Base-by-base conservation (phyloP, 1,139 yeast species). In the Diutina scorzettiae region DNA sequence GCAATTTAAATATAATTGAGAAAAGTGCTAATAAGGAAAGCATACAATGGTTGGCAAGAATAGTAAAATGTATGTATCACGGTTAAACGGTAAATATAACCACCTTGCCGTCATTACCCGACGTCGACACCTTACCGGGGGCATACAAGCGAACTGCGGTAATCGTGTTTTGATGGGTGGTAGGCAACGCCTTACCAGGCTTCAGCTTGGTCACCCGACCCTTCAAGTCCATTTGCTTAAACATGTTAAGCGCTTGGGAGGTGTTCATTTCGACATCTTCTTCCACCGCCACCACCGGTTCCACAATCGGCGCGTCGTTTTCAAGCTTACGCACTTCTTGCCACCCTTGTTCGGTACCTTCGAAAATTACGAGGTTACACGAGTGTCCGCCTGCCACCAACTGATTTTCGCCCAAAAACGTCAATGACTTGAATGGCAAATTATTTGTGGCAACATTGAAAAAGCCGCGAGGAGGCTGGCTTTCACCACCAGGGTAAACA, bases 121-220 rank as follows among this genome's bases (percentile, higher is more conserved):
- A 60, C 16, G 73, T 66, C 43, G 69, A 63, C 23, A 69, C 69
- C 48, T 63, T 56, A 29, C 56, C 56, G 8, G 51, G 48, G 18
- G 57, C 89, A 48, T 83, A 81, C 34, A 84, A 67, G 40, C 84
- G 78, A 50, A 89, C 40, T 43, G 78, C 74, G 42, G 81, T 76
- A 56, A 93, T 86, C 25, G 96, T 81, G 64, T 89, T 91, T 61
- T 89, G 96, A 62, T 91, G 98, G 47, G 85, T 76, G 16, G 96
- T 86, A 47, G 71, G 72, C 55, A 82, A 70, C 42, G 73, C 75
- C 44, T 73, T 70, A 30, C 61, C 56, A 31, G 73, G 64, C 56
- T 71, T 53, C 16, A 50, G 48, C 47, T 70, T 66, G 49, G 72
- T 68, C 43, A 76, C 78, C 46, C 85, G 74, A 44, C 98, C 98